A percentile compares a stretch with the other conserved stretches of the same genome.
Conservation (phyloP, 768 basidiomycete genomes). For the Amylocystis lapponica region DNA sequence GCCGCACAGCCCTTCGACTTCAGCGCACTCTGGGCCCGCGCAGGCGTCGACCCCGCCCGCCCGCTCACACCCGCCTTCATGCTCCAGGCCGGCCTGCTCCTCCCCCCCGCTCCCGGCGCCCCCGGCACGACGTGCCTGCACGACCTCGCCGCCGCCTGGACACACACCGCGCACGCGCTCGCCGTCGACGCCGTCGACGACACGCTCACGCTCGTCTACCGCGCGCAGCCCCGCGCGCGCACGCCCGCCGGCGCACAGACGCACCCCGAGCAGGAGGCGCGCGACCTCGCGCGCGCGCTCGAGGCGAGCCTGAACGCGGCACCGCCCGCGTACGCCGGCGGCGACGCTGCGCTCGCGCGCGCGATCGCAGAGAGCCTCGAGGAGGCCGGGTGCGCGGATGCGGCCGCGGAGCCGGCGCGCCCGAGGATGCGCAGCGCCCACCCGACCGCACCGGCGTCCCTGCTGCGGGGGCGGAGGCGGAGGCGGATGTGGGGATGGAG, state of each 20-base stretch:
- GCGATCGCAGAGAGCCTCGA: conserved; percentile 19
- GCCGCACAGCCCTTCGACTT: conserved; percentile 39
- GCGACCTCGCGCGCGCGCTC: conserved; percentile 41
- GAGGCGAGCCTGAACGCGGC: conserved; percentile 37
- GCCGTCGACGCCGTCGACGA: conserved; percentile 31
- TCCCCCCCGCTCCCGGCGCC: background rate
- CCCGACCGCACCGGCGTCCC: no score
- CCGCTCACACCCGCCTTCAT: conserved; percentile 50
- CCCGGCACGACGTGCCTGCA: conserved; percentile 20
- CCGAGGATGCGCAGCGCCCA: no score
- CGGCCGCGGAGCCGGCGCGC: background rate
- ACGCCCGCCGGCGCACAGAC: no score
- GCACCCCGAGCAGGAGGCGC: conserved; percentile 29
- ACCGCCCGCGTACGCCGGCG: conserved; percentile 5
- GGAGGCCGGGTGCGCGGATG: conserved; percentile 1
- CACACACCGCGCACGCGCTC: conserved; percentile 16
- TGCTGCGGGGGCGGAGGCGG: no score
- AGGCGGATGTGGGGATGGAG: background rate
- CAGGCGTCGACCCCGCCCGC: conserved; percentile 37
- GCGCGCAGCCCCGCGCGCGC: conserved; percentile 24
- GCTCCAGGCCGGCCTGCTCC: conserved; percentile 16
- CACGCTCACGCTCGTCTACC: conserved; percentile 47
- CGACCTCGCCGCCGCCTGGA: conserved; percentile 29
- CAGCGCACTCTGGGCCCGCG: conserved; percentile 41
- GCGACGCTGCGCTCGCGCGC: conserved; percentile 11